Evolutionary conservation across 768 basidiomycete species (phyloP).

Genomic region (Strobilomyces echinocephalus): DNA sequence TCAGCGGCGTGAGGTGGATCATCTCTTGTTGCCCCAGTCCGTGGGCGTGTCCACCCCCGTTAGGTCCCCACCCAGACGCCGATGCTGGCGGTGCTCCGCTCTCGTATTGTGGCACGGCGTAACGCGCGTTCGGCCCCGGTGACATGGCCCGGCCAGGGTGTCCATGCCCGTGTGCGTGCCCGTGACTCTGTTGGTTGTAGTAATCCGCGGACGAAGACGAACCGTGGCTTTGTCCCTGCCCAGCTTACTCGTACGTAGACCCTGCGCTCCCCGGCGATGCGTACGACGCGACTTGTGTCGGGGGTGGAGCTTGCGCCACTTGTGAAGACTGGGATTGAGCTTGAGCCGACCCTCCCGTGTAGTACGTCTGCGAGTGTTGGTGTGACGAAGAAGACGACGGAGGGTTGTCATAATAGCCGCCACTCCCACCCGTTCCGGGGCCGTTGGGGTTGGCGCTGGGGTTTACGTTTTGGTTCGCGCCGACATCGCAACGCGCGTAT

Average conservation of each 20-base stretch:
- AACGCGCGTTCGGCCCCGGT: conserved; percentile 19
- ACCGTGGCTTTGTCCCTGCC: conserved; percentile 17
- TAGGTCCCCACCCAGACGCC: conserved; percentile 17
- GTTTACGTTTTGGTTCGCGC: conserved; percentile 20
- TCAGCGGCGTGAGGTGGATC: conserved; percentile 34
- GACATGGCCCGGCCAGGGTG: conserved; percentile 16
- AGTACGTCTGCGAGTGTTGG: conserved; percentile 19
- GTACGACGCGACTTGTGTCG: conserved; percentile 21
- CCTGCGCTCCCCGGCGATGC: conserved; percentile 20
- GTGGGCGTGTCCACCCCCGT: conserved; percentile 14
- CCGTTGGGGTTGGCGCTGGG: conserved; percentile 8
- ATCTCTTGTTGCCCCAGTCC: conserved; percentile 27
- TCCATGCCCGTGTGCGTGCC: too few species aligned
- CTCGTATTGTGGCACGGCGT: conserved; percentile 8
- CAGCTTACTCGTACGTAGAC: conserved; percentile 22
- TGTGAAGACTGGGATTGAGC: conserved; percentile 15
- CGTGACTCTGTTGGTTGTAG: conserved; percentile 20
- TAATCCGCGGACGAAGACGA: conserved; percentile 22
- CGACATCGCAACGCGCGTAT: conserved; percentile 26
- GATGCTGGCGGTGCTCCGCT: neutral
- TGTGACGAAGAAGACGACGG: conserved; percentile 20
- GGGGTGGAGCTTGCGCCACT: conserved; percentile 12
- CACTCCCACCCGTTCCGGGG: conserved; percentile 11
- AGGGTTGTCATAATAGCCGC: conserved; percentile 26
- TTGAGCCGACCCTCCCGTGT: conserved; percentile 16